Evolutionary conservation across 768 basidiomycete species (phyloP).

Genomic region (Lactarius hengduanensis): DNA sequence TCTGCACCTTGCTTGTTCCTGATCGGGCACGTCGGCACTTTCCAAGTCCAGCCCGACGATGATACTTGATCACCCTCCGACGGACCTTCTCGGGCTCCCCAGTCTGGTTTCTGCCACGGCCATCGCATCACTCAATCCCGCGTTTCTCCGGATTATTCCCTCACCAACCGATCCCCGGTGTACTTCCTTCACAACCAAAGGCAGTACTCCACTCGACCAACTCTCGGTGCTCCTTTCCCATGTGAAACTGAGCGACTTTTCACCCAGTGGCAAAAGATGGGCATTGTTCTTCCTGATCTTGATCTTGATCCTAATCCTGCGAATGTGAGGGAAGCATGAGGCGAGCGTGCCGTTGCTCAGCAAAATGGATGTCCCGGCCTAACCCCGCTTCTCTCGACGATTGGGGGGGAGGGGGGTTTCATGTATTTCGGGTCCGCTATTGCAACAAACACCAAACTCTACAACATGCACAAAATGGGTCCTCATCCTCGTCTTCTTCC

Average conservation of each 20-base stretch:
- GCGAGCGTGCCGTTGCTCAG: slow-evolving; percentile 7
- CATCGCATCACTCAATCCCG: slow-evolving; percentile 8
- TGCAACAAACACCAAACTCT: slow-evolving; percentile 20
- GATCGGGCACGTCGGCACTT: background rate
- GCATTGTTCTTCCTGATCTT: slow-evolving; percentile 10
- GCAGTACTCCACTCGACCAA: background rate
- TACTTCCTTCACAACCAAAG: slow-evolving; percentile 14
- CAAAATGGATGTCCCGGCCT: slow-evolving; percentile 7
- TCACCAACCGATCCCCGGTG: slow-evolving; percentile 4
- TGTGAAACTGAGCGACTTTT: background rate
- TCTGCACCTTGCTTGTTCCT: background rate
- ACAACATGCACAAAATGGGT: slow-evolving; percentile 7
- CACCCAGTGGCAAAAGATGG: slow-evolving; percentile 20
- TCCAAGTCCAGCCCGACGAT: slow-evolving; percentile 12
- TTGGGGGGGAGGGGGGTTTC: background rate
- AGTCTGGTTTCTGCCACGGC: slow-evolving; percentile 7
- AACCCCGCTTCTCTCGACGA: slow-evolving; percentile 9
- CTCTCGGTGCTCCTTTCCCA: slow-evolving; percentile 7
- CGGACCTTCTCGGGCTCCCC: background rate
- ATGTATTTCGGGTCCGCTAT: slow-evolving; percentile 9
- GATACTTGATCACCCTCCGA: background rate
- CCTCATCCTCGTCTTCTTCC: slow-evolving; percentile 7
- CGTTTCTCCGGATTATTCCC: slow-evolving; percentile 4
- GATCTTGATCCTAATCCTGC: slow-evolving; percentile 7
- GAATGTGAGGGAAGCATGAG: slow-evolving; percentile 10